A percentile compares a stretch with the other conserved stretches of the same genome.
Evolutionary conservation across 768 basidiomycete species (phyloP).

Genomic region (Lactarius deliciosus): DNA sequence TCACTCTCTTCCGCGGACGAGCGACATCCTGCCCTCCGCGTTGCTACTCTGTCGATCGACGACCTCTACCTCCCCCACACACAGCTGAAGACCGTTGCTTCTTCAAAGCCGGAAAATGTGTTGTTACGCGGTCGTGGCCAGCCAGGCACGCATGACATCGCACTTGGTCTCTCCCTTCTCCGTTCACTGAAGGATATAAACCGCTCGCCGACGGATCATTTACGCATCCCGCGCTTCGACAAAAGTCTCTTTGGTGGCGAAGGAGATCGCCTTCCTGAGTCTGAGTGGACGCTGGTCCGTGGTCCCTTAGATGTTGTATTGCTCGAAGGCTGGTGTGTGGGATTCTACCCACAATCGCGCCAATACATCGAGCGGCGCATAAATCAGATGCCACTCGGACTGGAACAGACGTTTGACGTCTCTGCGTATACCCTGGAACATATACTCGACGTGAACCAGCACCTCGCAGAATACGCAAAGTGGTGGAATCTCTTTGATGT

Average conservation of each 20-base stretch:
- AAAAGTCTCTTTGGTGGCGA: slow-evolving; percentile 79
- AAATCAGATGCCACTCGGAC: slow-evolving; percentile 38
- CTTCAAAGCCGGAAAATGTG: slow-evolving; percentile 53
- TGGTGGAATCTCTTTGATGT: slow-evolving; percentile 73
- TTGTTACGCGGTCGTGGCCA: slow-evolving; percentile 85
- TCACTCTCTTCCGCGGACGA: slow-evolving; percentile 35
- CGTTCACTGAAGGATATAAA: slow-evolving; percentile 48
- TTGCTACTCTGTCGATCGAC: slow-evolving; percentile 72
- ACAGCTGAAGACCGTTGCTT: slow-evolving; percentile 55
- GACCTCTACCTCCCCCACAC: slow-evolving; percentile 83
- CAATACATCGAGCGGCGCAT: slow-evolving; percentile 56
- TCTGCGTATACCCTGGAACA: slow-evolving; percentile 48
- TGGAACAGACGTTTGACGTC: slow-evolving; percentile 39
- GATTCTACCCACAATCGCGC: slow-evolving; percentile 65
- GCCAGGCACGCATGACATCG: slow-evolving; percentile 88
- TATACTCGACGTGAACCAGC: slow-evolving; percentile 61
- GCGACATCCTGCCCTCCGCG: slow-evolving; percentile 49
- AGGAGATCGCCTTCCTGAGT: slow-evolving; percentile 71
- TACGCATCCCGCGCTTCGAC: slow-evolving; percentile 79
- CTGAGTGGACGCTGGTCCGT: slow-evolving; percentile 42
- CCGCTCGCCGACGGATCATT: slow-evolving; percentile 13
- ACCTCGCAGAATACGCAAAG: slow-evolving; percentile 55
- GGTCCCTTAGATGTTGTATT: slow-evolving; percentile 76
- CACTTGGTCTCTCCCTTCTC: slow-evolving; percentile 58
- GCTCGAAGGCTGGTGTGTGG: slow-evolving; percentile 95